These are phyloP conservation scores for Acanthamoeba castellanii DNA, from an alignment of 208 protist species.

Conservation along the genomic window DNA sequence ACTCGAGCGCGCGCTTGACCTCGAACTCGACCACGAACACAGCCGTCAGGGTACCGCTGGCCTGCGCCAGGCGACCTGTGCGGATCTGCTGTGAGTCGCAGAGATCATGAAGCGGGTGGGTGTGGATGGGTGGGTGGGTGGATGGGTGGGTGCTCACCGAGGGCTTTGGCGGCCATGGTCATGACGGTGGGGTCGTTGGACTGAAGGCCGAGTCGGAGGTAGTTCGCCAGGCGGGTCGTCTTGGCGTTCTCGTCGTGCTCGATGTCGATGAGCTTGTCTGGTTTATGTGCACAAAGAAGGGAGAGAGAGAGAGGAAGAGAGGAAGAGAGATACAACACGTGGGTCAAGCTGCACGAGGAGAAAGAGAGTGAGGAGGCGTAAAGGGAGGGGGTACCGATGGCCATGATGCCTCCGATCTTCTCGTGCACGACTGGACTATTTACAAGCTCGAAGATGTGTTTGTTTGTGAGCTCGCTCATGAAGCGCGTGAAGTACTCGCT, in stretches of 20 bases:
- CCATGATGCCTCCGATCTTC: constrained; percentile 90
- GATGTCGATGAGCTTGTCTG: constrained; percentile 84
- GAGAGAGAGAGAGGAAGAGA: neutral
- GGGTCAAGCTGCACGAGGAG: neutral
- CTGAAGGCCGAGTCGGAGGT: constrained; percentile 86
- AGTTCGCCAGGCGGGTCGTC: constrained; percentile 88
- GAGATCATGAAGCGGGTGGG: too few species aligned
- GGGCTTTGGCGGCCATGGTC: constrained; percentile 85
- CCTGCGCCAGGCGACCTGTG: constrained; percentile 83
- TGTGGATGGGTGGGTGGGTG: neutral
- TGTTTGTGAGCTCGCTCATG: constrained; percentile 84
- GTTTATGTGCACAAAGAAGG: neutral
- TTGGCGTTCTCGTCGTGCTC: constrained; percentile 83
- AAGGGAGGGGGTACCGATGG: constrained; percentile 81
- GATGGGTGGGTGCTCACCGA: constrained; percentile 84
- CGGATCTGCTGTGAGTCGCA: too few species aligned
- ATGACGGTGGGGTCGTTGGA: constrained; percentile 86
- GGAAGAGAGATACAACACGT: neutral
- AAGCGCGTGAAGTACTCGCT: constrained; percentile 84
- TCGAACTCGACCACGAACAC: constrained; percentile 92
- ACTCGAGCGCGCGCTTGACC: constrained; percentile 90
- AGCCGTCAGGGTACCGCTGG: constrained; percentile 88
- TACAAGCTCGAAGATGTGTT: constrained; percentile 88
- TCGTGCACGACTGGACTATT: constrained; percentile 83
- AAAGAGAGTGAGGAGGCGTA: neutral